Percentiles rank a stretch among this genome's conserved stretches.
Conservation (phyloP, 768 basidiomycete species). For the Phylloporus sp. region DNA sequence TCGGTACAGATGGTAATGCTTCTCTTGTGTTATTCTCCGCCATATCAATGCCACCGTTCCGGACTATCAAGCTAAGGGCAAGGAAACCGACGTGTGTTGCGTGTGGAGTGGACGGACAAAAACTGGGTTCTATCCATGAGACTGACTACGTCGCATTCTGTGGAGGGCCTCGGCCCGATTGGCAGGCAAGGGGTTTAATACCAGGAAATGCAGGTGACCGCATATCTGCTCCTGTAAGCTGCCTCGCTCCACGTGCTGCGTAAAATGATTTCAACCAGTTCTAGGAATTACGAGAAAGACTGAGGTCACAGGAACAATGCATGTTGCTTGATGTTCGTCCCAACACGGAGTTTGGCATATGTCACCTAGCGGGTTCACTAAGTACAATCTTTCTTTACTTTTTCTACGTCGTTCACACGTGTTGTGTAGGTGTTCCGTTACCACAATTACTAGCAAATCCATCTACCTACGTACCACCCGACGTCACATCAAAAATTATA, state of each 20-base stretch:
- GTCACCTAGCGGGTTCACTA: slow-evolving; percentile 66
- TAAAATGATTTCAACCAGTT: not conserved
- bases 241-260: not conserved
- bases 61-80: slow-evolving; percentile 75
- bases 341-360: slow-evolving; percentile 79
- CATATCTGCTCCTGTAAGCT: slow-evolving; percentile 41
- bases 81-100: slow-evolving; percentile 69
- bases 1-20: slow-evolving; percentile 51
- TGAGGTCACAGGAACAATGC: slow-evolving; percentile 29
- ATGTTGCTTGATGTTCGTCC: slow-evolving; percentile 78
- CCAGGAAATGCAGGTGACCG: slow-evolving; percentile 40
- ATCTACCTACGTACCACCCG: slow-evolving; percentile 33
- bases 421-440: slow-evolving; percentile 68
- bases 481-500: slow-evolving; percentile 34
- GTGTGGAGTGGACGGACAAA: slow-evolving; percentile 57
- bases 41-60: slow-evolving; percentile 64
- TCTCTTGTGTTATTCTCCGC: slow-evolving; percentile 74
- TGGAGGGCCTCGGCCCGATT: slow-evolving; percentile 67
- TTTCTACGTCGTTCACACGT: not conserved
- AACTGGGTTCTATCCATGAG: slow-evolving; percentile 44
- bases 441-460: slow-evolving; percentile 61
- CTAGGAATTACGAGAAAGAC: slow-evolving; percentile 47
- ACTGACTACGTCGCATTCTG: slow-evolving; percentile 87
- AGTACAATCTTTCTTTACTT: slow-evolving; percentile 48
- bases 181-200: slow-evolving; percentile 52